Conservation (phyloP, 768 basidiomycete species). For the Hemileccinum rubropunctum region DNA sequence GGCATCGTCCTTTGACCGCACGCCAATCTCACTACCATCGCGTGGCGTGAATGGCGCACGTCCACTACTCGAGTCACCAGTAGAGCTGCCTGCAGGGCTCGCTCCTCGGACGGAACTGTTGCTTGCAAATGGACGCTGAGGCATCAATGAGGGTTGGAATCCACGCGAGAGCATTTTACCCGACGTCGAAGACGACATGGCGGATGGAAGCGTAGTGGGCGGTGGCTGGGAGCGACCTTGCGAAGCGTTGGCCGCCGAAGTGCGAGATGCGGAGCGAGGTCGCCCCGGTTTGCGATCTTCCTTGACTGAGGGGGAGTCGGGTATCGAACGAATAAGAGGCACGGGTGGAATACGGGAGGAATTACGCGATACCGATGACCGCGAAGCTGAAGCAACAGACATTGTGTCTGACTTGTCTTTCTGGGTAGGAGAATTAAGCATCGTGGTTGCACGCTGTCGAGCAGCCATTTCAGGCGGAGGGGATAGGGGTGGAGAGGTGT, state of each 20-base stretch:
- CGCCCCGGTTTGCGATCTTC: slow-evolving; percentile 15
- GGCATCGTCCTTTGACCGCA: slow-evolving; percentile 18
- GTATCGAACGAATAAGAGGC: slow-evolving; percentile 31
- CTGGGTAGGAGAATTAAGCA: slow-evolving; percentile 7
- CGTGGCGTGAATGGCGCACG: slow-evolving; percentile 71
- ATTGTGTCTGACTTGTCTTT: slow-evolving; percentile 28
- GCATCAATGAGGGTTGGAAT: slow-evolving; percentile 9
- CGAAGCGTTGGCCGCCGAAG: slow-evolving; percentile 6
- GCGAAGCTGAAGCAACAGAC: slow-evolving; percentile 23
- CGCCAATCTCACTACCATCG: slow-evolving; percentile 66
- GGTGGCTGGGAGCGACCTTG: slow-evolving; percentile 14
- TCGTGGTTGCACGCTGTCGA: slow-evolving; percentile 13
- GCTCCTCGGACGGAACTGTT: slow-evolving; percentile 41
- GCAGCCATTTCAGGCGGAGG: slow-evolving; percentile 11
- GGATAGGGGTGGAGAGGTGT: not conserved
- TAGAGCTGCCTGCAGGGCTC: slow-evolving; percentile 76
- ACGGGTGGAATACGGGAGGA: slow-evolving; percentile 28
- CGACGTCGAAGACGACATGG: not conserved
- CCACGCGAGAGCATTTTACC: slow-evolving; percentile 26
- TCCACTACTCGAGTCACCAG: slow-evolving; percentile 80
- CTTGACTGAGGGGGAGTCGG: slow-evolving; percentile 32
- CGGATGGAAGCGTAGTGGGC: not conserved
- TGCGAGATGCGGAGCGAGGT: slow-evolving; percentile 7
- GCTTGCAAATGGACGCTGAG: slow-evolving; percentile 56
- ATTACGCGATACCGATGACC: slow-evolving; percentile 20